phyloP scores from a whole-genome alignment of 441 rosid species.

The Gossypium schwendimanii region DNA sequence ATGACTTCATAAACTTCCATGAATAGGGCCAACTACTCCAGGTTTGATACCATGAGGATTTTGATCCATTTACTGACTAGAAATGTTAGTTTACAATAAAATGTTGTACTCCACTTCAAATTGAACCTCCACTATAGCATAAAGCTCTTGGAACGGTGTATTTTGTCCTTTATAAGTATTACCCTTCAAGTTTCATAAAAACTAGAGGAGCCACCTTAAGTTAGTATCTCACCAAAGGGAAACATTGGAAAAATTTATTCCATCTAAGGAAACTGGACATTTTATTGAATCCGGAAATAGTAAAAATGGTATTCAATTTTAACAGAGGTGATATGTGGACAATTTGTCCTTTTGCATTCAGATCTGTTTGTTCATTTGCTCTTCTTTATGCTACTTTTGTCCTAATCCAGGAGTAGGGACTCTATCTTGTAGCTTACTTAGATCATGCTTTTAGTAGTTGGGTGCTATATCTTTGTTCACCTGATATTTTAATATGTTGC shows the following conservation, averaged over 20 bases:
- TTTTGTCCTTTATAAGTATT: background rate
- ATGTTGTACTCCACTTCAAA: background rate
- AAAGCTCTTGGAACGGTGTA: background rate
- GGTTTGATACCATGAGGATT: background rate
- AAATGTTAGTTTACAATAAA: background rate
- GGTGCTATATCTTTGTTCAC: background rate
- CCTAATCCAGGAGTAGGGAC: slow-evolving; percentile 3
- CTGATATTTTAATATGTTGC: background rate
- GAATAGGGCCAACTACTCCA: background rate
- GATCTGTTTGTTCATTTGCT: background rate
- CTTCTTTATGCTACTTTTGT: background rate
- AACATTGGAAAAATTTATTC: background rate
- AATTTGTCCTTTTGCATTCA: background rate
- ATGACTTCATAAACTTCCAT: slow-evolving; percentile 17
- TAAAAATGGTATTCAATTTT: background rate
- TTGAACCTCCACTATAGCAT: background rate
- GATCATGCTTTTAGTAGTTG: background rate
- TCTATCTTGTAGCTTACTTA: background rate
- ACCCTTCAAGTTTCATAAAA: background rate
- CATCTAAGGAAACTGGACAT: background rate
- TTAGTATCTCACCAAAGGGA: background rate
- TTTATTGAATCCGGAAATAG: background rate
- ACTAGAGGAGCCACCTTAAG: background rate
- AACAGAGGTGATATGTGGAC: background rate
- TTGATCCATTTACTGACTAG: background rate